Conservation (phyloP, 768 basidiomycete genomes). For the Atractiella rhizophila region DNA sequence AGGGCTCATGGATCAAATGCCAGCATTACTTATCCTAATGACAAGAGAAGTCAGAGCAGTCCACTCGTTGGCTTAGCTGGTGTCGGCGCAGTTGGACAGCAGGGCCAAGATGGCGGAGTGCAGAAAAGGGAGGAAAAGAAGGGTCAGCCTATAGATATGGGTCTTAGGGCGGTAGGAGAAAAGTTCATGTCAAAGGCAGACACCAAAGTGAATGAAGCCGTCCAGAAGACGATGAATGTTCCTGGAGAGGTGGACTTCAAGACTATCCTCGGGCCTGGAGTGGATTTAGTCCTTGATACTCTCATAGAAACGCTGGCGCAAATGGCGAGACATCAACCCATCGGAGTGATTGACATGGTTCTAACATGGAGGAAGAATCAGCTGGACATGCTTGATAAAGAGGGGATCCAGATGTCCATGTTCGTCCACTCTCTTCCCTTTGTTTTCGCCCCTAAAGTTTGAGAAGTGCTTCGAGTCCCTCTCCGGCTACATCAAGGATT, state of each 20-base stretch:
- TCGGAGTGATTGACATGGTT: constrained; percentile 60
- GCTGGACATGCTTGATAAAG: constrained; percentile 27
- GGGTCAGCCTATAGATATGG: no score
- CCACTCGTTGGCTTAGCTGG: no score
- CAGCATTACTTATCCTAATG: no score
- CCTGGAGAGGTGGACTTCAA: constrained; percentile 30
- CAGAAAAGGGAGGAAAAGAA: no score
- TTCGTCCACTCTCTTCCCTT: constrained; percentile 13
- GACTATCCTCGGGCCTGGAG: constrained; percentile 40
- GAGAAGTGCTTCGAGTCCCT: background rate
- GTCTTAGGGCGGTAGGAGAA: no score
- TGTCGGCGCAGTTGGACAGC: no score
- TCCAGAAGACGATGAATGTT: background rate
- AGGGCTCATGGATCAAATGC: no score
- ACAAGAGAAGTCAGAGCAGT: no score
- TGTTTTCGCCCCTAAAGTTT: constrained; percentile 6
- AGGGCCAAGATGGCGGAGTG: no score
- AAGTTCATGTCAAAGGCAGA: no score
- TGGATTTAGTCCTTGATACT: constrained; percentile 61
- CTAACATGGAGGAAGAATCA: constrained; percentile 66
- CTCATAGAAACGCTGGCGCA: constrained; percentile 58
- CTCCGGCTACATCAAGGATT: background rate
- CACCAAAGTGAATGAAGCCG: background rate
- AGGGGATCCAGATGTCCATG: constrained; percentile 18
- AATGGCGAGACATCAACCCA: constrained; percentile 59